Conservation (phyloP, 164 flowering plant genomes). For the Tetracentron sinense region DNA sequence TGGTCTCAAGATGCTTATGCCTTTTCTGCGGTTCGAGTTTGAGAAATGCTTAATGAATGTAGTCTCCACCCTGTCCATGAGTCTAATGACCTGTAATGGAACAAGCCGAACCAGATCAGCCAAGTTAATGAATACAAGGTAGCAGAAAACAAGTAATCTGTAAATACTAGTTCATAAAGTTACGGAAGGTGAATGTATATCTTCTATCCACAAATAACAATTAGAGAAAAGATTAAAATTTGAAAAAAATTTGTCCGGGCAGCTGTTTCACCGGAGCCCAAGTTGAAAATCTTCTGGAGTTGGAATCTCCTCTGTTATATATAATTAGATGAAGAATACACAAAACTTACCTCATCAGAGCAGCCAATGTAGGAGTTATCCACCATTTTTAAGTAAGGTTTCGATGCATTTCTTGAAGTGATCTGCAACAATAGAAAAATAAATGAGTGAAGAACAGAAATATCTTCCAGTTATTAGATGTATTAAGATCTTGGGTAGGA, state of each 20-base stretch:
- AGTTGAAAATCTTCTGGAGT: no score
- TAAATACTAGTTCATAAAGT: no score
- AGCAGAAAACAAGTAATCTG: no score
- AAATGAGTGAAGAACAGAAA: no score
- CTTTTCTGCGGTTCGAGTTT: slow-evolving; percentile 57
- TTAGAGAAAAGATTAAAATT: no score
- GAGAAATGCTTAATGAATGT: slow-evolving; percentile 68
- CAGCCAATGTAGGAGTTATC: slow-evolving; percentile 33
- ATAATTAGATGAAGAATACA: background rate
- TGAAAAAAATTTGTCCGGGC: no score
- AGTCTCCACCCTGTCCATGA: no score
- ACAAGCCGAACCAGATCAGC: background rate
- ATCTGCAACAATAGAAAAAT: slow-evolving; percentile 10
- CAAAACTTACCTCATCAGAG: slow-evolving; percentile 43
- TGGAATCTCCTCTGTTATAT: background rate
- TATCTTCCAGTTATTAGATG: no score
- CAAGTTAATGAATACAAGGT: background rate
- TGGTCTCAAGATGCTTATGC: slow-evolving; percentile 49
- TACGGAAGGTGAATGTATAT: background rate
- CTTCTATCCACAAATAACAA: background rate
- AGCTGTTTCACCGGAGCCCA: no score
- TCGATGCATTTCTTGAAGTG: slow-evolving; percentile 24
- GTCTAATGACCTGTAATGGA: slow-evolving; percentile 37
- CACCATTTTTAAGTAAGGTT: slow-evolving; percentile 27
- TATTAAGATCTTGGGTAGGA: no score